Evolutionary conservation across 805 yeast species (phyloP), one percentile per base, ranked within the genome.

Genomic region (Lipomyces sp.): DNA sequence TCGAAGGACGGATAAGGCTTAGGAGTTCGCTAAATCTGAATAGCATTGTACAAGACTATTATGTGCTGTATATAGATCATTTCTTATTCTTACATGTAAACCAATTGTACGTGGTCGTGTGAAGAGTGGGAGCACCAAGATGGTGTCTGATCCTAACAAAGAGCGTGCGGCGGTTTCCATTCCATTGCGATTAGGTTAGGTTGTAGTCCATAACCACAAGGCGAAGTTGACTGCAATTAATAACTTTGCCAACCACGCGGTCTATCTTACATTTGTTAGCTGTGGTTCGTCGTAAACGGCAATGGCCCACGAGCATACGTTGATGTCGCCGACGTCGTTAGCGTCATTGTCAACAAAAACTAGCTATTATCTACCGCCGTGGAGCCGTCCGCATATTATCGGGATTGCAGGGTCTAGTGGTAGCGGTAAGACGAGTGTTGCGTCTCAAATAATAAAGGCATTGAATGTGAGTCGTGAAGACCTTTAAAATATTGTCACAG

Each of bases 391-490:
- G 0, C 90, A 90, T 72, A 85, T 90, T 60, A 90, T 90, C 70
- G 96, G 96, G n/a, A 84, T 90, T 24, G 96, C 96, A 0, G 96
- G 97, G 0, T 83, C 86, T 33, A 86, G 90, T 15, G 96, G 98
- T 1, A 90, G 97, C 0, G 99, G 99, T 1, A 94, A 94, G 75
- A 94, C 98, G 0, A 89, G 96, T 45, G 91, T 95, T 24, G 95
- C 98, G 0, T 87, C 92, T 50, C 84, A 85, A 69, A 88, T 95
- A 72, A 90, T 93, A 61, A 85, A 88, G 63, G 87, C 87, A 68
- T 81, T 86, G 57, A 80, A 80, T 65, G 78, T 76, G 37, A 34
- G 73, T 63, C 18, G 4, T 56, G 24, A 2, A 24, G 7, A n/a
- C 15, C 24, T 24, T n/a, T 50, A 13, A 32, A 29, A 2, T 24